These are phyloP conservation scores for Inonotus obliquus DNA, from an alignment of 1,284 basidiomycete genomes.

Conservation along the genomic window DNA sequence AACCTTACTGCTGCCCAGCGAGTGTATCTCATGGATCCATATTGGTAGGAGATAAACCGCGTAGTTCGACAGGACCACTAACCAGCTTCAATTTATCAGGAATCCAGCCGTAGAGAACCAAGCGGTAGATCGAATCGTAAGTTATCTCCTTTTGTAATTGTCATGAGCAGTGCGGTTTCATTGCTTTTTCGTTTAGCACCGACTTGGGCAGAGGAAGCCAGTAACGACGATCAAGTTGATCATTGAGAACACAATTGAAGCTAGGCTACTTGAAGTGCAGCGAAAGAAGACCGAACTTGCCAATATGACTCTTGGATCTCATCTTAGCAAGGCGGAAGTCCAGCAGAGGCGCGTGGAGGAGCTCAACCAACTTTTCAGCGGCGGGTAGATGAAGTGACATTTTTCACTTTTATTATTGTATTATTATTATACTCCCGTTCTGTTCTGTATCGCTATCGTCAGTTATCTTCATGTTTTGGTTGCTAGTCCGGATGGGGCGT, in stretches of 20 bases:
- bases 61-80: not conserved
- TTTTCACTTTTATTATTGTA: not conserved
- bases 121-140: constrained; percentile 87
- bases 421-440: not conserved
- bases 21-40: constrained; percentile 93
- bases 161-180: constrained; percentile 19
- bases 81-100: constrained; percentile 40
- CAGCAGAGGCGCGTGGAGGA: constrained; percentile 82
- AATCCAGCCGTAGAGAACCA: constrained; percentile 97
- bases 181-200: constrained; percentile 53
- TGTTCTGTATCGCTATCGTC: not conserved
- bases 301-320: constrained; percentile 82
- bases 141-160: constrained; percentile 26
- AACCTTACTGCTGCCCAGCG: constrained; percentile 91
- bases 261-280: constrained; percentile 85
- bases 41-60: constrained; percentile 57
- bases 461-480: not conserved
- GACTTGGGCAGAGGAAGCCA: constrained; percentile 86
- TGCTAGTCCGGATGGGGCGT: not conserved
- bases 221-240: constrained; percentile 91
- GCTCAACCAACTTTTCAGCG: constrained; percentile 62
- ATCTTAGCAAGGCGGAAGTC: constrained; percentile 79
- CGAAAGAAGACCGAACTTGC: constrained; percentile 91
- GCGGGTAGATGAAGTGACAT: not conserved
- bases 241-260: constrained; percentile 92